phyloP scores from a whole-genome alignment of 2,329 filamentous ascomycete species.

The Thelonectria olida region DNA sequence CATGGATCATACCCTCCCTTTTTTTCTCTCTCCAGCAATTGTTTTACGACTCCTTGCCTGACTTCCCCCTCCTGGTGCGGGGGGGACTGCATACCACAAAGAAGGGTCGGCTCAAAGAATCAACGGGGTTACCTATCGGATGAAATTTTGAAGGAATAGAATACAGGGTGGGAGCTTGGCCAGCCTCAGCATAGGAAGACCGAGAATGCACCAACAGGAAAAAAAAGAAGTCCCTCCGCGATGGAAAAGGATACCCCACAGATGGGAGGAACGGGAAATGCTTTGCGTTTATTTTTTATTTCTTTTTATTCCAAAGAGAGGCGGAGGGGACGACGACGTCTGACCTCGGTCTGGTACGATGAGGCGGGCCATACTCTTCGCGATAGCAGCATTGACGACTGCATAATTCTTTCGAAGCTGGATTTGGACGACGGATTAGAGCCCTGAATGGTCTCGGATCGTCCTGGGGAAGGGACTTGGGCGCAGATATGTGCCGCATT shows the following conservation, averaged over 20 bases:
- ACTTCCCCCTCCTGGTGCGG: conserved; percentile 33
- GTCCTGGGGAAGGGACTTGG: conserved; percentile 34
- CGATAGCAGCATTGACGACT: conserved; percentile 37
- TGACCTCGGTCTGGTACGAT: conserved; percentile 42
- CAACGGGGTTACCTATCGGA: conserved; percentile 34
- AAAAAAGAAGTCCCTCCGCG: conserved; percentile 33
- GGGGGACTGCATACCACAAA: conserved; percentile 25
- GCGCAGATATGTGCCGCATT: conserved; percentile 32
- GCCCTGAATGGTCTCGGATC: conserved; percentile 26
- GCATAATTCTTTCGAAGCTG: conserved; percentile 43
- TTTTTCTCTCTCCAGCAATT: conserved; percentile 36
- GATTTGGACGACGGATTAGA: conserved; percentile 27
- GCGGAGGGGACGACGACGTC: conserved; percentile 33
- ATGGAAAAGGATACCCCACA: conserved; percentile 39
- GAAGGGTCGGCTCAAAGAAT: conserved; percentile 27
- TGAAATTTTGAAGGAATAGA: conserved; percentile 41
- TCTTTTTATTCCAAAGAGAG: conserved; percentile 27
- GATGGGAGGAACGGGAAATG: conserved; percentile 32
- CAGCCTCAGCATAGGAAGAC: conserved; percentile 42
- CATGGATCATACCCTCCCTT: conserved; percentile 49
- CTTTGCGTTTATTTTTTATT: conserved; percentile 14
- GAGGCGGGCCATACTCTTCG: conserved; percentile 41
- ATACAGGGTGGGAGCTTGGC: conserved; percentile 37
- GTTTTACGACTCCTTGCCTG: conserved; percentile 33
- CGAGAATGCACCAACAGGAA: conserved; percentile 46